Evolutionary conservation across 345 rosid species (phyloP), one percentile per base, ranked within the genome.

Genomic region (Populus nigra): DNA sequence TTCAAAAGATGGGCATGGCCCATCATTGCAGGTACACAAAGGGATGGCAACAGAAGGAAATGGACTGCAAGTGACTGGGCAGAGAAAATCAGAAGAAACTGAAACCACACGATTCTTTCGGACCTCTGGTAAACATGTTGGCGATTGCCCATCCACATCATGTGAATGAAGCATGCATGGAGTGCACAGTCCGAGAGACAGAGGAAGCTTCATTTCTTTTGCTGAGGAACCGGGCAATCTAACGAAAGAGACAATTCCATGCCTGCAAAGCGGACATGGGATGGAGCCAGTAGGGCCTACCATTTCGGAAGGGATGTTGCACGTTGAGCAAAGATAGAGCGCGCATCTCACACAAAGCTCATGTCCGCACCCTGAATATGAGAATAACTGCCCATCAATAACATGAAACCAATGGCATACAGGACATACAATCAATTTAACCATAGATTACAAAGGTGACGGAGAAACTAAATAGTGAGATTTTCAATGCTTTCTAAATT

Each of bases 221-320:
- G 81, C 87, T 0, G 84, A 85, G 75, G 95, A 96, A 76, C 95
- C 90, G 0, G 95, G 91, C 65, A 92, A 79, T 75, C 91, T 91
- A 65, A 75, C 74, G 17, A 96, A 96, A 33, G 95, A 89, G 13
- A 89, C 89, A 70, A 93, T 92, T 65, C 94, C 94, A 16, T 90
- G 92, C 83, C 99, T 91, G 77, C 99, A 96, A 50, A 96, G 97
- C 39, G 99, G 98, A 77, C 99, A 96, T 7, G 99, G 98, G 65
- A 96, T 90, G 57, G 97, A 90, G 12, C 99, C 99, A 4, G 92
- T 90, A 3, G 91, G 98, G 43, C 84, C 91, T 8, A 81, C 83
- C 72, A 83, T 77, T 67, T 91, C 94, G 1, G 95, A 88, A 53
- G 97, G 85, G 31, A 86, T 83, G 82, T 84, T 89, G 88, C 95